These are phyloP conservation scores for Chaetomium fimeti DNA, from an alignment of 495 filamentous ascomycete species.

Conservation along the genomic window DNA sequence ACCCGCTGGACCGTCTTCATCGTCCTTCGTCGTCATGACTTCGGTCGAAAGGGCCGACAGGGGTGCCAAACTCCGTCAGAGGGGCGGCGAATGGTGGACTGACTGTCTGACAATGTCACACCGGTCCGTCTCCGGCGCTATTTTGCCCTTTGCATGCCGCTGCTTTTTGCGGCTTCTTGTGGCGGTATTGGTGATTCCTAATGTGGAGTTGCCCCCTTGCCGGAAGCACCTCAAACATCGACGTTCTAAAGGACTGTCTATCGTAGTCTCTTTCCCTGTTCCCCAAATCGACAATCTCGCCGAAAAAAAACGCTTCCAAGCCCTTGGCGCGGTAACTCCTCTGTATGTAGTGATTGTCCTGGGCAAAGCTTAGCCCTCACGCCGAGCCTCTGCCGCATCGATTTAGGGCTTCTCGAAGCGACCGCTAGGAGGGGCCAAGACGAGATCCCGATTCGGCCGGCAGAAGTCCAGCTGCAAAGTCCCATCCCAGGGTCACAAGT, in stretches of 20 bases:
- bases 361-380: constrained; percentile 13
- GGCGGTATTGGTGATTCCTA: not conserved
- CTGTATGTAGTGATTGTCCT: not conserved
- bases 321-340: constrained; percentile 15
- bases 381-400: not conserved
- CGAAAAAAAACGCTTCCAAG: not conserved
- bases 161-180: not conserved
- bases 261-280: no score
- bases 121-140: constrained; percentile 7
- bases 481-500: not conserved
- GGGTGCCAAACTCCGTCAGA: not conserved
- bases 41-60: not conserved
- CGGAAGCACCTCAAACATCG: not conserved
- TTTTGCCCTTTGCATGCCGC: not conserved
- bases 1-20: no score
- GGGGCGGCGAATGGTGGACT: no score
- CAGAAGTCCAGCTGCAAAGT: not conserved
- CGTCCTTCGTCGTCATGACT: not conserved
- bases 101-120: not conserved
- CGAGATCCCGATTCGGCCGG: constrained; percentile 6
- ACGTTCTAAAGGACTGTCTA: no score
- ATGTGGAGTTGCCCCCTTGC: not conserved
- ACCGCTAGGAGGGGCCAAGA: not conserved
- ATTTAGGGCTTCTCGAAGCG: not conserved
- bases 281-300: not conserved